These are phyloP conservation scores for Penicillium argentinense DNA, from an alignment of 495 filamentous ascomycete genomes.

Conservation along the genomic window DNA sequence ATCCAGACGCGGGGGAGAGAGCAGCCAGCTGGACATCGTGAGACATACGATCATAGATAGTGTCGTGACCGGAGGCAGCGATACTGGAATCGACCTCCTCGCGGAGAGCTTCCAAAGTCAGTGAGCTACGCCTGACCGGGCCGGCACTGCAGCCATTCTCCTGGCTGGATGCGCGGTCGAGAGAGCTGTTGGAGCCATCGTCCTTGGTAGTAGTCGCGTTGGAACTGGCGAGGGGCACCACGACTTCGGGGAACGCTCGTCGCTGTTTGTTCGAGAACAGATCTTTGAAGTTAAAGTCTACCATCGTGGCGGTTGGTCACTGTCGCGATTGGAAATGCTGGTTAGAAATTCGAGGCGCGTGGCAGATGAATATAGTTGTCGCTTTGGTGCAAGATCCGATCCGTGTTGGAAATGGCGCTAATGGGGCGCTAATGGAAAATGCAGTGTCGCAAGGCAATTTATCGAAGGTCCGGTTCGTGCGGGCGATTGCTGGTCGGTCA, in stretches of 20 bases:
- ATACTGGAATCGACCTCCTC: slow-evolving; percentile 50
- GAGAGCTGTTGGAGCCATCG: slow-evolving; percentile 18
- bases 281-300: slow-evolving; percentile 33
- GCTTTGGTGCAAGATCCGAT: slow-evolving; percentile 4
- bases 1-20: not conserved
- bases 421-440: slow-evolving; percentile 12
- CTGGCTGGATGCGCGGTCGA: slow-evolving; percentile 30
- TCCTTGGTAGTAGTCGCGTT: slow-evolving; percentile 15
- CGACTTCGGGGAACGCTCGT: slow-evolving; percentile 43
- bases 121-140: slow-evolving; percentile 20
- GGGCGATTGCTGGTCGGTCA: not conserved
- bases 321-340: slow-evolving; percentile 10
- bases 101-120: slow-evolving; percentile 49
- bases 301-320: slow-evolving; percentile 8
- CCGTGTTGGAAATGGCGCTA: not conserved
- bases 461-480: not conserved
- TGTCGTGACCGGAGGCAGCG: slow-evolving; percentile 44
- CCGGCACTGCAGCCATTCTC: slow-evolving; percentile 33
- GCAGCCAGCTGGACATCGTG: not conserved
- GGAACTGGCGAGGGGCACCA: slow-evolving; percentile 41
- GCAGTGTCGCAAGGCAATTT: slow-evolving; percentile 9
- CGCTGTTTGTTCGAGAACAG: slow-evolving; percentile 45
- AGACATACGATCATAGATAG: slow-evolving; percentile 57
- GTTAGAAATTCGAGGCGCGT: slow-evolving; percentile 7
- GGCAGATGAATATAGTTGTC: slow-evolving; percentile 4